phyloP scores from a whole-genome alignment of 2,329 filamentous ascomycete genomes.

The Pestalotiopsis sp. region DNA sequence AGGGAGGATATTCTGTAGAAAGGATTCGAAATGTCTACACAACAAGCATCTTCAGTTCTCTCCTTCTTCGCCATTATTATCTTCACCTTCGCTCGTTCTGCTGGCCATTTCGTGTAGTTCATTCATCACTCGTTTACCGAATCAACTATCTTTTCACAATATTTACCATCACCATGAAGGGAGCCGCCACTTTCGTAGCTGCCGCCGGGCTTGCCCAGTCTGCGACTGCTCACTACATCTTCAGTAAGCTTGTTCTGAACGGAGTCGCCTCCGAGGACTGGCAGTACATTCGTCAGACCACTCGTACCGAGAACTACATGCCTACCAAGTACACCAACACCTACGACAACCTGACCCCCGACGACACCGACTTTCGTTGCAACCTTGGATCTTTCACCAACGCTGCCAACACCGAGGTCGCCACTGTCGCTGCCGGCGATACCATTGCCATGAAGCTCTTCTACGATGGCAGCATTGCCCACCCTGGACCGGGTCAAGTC shows the following conservation, averaged over 20 bases:
- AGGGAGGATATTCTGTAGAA: too few relatives aligned
- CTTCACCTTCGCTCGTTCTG: too few relatives aligned
- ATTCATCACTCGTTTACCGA: not conserved
- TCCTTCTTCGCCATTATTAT: too few relatives aligned
- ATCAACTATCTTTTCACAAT: not conserved
- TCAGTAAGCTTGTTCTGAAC: slow-evolving; percentile 6
- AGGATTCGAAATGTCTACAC: too few relatives aligned
- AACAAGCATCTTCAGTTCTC: too few relatives aligned
- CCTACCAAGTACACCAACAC: slow-evolving; percentile 4
- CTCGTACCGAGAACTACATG: slow-evolving; percentile 2
- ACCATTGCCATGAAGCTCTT: slow-evolving; percentile 3
- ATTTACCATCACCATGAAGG: not conserved
- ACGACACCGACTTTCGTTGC: slow-evolving; percentile 7
- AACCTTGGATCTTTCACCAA: not conserved
- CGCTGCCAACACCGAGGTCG: slow-evolving; percentile 1
- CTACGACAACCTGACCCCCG: not conserved
- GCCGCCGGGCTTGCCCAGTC: not conserved
- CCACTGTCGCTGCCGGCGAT: not conserved
- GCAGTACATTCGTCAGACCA: slow-evolving; percentile 8
- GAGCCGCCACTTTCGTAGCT: not conserved
- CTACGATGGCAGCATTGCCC: slow-evolving; percentile 2
- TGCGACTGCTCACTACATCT: slow-evolving; percentile 1
- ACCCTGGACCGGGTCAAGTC: slow-evolving; percentile 17
- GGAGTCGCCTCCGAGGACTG: not conserved
- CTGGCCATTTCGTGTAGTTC: too few relatives aligned